A percentile compares a stretch with the other conserved stretches of the same genome.
These are phyloP conservation scores for Penicillium parvum DNA, from an alignment of 495 filamentous ascomycete species.

Conservation along the genomic window DNA sequence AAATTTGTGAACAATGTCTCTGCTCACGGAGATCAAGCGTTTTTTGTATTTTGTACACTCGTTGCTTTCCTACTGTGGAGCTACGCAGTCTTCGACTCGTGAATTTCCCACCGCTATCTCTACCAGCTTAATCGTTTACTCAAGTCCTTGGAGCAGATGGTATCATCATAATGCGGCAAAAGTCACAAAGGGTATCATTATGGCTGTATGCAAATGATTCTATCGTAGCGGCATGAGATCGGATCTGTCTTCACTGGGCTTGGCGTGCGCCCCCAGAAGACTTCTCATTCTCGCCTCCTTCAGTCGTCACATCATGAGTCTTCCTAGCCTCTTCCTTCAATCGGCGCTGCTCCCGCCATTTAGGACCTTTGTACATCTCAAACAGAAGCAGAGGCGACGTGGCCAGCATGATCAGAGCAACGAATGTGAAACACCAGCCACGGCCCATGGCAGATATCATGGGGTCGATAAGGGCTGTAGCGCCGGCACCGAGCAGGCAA, in stretches of 20 bases:
- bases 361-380: conserved; percentile 40
- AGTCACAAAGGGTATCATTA: conserved; percentile 4
- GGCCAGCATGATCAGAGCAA: conserved; percentile 50
- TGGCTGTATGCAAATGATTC: background rate
- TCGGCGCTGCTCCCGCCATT: conserved; percentile 45
- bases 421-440: conserved; percentile 68
- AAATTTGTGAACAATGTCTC: too few species aligned
- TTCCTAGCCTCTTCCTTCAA: conserved; percentile 18
- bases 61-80: too few species aligned
- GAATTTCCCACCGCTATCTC: too few species aligned
- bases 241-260: too few species aligned
- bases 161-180: too few species aligned
- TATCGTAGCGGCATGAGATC: conserved; percentile 4
- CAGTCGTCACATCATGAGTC: background rate
- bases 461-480: conserved; percentile 59
- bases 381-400: conserved; percentile 51
- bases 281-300: conserved; percentile 1
- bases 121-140: too few species aligned
- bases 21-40: too few species aligned
- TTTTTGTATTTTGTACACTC: too few species aligned
- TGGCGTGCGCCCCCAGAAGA: background rate
- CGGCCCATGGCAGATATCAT: conserved; percentile 62
- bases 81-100: too few species aligned
- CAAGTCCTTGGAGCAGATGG: too few species aligned
- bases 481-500: conserved; percentile 63